A percentile compares a stretch with the other conserved stretches of the same genome.
Evolutionary conservation across 192 early-diverging fungal species (phyloP).

Genomic region (Glomus cerebriforme): DNA sequence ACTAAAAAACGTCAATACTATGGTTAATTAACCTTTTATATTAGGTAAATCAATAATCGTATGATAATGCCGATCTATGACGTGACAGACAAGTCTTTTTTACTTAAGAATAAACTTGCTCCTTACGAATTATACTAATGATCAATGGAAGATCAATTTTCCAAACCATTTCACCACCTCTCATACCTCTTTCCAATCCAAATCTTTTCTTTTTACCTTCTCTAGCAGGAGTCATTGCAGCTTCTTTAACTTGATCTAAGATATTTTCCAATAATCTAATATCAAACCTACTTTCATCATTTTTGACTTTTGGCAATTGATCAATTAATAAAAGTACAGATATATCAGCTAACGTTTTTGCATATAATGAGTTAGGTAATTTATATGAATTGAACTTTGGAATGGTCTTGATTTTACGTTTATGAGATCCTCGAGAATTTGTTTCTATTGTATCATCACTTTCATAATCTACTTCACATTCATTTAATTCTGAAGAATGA

Average conservation of each 20-base stretch:
- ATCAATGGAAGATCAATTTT: background rate
- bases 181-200: background rate
- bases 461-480: background rate
- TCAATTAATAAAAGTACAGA: background rate
- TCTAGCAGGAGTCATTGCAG: background rate
- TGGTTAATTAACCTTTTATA: background rate
- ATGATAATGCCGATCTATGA: background rate
- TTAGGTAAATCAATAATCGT: too few relatives aligned
- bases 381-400: background rate
- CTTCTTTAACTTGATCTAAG: background rate
- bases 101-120: background rate
- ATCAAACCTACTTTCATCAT: background rate
- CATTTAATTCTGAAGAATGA: background rate
- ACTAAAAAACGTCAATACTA: background rate
- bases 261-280: background rate
- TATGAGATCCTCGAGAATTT: background rate
- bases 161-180: constrained; percentile 7
- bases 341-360: constrained; percentile 1
- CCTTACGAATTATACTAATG: background rate
- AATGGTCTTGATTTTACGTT: background rate
- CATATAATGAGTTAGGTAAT: background rate
- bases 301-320: background rate
- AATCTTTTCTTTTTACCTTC: constrained; percentile 1
- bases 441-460: background rate
- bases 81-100: too few relatives aligned